Percentiles rank a stretch among this genome's conserved stretches.
Conservation (phyloP, 1,284 basidiomycete genomes). For the Apiotrichum brassicae region DNA sequence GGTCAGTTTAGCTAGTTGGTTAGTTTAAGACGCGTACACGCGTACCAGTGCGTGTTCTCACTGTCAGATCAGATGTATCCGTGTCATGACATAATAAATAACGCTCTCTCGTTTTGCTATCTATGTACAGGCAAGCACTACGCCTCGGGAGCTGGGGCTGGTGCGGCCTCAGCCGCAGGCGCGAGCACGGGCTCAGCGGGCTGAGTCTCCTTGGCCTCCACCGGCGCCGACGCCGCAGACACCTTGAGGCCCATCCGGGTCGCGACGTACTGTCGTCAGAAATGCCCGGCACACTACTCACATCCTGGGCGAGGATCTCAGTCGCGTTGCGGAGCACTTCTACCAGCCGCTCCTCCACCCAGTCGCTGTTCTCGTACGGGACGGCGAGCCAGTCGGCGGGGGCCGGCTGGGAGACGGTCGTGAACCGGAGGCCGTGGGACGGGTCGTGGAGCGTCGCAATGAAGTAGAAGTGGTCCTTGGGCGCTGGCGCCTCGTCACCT, state of each 20-base stretch:
- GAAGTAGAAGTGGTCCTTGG: conserved; percentile 65
- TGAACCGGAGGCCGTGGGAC: conserved; percentile 64
- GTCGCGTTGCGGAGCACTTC: conserved; percentile 73
- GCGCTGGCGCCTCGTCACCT: conserved; percentile 13
- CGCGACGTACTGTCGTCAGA: conserved; percentile 34
- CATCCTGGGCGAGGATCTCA: conserved; percentile 78
- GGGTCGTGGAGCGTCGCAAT: conserved; percentile 77
- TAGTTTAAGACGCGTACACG: too few relatives aligned
- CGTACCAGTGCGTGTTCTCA: too few relatives aligned
- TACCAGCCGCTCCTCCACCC: conserved; percentile 89
- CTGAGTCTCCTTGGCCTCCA: neutral
- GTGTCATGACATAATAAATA: neutral
- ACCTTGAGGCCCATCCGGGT: conserved; percentile 46
- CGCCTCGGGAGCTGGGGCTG: too few relatives aligned
- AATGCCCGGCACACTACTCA: conserved; percentile 20
- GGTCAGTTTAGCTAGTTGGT: too few relatives aligned
- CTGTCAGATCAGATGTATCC: neutral
- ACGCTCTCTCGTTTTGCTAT: too few relatives aligned
- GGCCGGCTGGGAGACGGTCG: conserved; percentile 71
- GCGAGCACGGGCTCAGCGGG: neutral
- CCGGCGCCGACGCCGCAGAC: neutral
- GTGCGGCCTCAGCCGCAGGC: too few relatives aligned
- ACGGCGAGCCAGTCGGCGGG: conserved; percentile 75
- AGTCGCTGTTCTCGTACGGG: conserved; percentile 79
- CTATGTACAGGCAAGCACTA: too few relatives aligned